A percentile compares a stretch with the other conserved stretches of the same genome.
phyloP scores from a whole-genome alignment of 2,329 filamentous ascomycete species.

The Ophiostoma sp. region DNA sequence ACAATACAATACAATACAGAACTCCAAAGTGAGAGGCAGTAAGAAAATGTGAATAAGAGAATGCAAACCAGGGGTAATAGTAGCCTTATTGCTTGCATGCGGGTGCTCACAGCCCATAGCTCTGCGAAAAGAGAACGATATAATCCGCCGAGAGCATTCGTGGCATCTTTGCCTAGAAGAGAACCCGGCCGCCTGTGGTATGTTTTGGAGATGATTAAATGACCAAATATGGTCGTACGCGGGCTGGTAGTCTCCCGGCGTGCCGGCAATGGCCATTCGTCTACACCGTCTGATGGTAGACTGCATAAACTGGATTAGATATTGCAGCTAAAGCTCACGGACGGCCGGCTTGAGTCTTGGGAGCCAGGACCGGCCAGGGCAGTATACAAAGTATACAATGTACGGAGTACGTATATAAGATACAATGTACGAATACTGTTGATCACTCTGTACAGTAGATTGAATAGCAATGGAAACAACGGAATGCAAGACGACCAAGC shows the following conservation, averaged over 20 bases:
- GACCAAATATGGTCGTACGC: too few species aligned
- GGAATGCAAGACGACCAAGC: not conserved
- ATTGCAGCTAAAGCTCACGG: not conserved
- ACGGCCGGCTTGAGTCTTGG: not conserved
- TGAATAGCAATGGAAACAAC: not conserved
- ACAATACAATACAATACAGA: too few species aligned
- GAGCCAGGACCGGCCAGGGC: not conserved
- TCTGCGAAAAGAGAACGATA: not conserved
- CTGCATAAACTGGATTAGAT: not conserved
- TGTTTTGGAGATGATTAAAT: not conserved
- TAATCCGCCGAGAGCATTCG: not conserved
- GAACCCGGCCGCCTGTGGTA: not conserved
- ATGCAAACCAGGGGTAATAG: not conserved
- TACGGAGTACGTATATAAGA: too few species aligned
- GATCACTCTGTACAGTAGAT: not conserved
- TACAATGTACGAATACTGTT: not conserved
- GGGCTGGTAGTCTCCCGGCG: not conserved
- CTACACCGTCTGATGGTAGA: not conserved
- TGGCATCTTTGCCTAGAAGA: not conserved
- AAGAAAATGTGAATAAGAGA: not conserved
- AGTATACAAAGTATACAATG: not conserved
- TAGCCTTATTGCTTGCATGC: not conserved
- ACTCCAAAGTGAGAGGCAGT: not conserved
- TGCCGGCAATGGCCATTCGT: not conserved
- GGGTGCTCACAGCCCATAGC: not conserved